Evolutionary conservation across 202 grass and related monocot genomes (phyloP).

Genomic region (Cymbopogon flexuosus): DNA sequence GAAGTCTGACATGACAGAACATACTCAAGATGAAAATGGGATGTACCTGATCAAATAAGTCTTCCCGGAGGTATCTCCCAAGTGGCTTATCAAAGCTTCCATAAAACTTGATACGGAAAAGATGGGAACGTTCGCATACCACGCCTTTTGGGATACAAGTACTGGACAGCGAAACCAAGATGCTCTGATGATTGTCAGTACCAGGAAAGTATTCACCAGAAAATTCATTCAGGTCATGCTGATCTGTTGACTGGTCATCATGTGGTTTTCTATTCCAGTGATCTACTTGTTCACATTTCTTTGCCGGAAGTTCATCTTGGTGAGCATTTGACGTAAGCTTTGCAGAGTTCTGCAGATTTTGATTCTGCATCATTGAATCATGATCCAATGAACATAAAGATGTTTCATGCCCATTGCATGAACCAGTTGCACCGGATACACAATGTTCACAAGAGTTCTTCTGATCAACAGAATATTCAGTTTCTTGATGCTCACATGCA

Average conservation of each 20-base stretch:
- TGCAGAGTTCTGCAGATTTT: slow-evolving; percentile 26
- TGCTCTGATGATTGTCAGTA: slow-evolving; percentile 82
- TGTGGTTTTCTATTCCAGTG: slow-evolving; percentile 21
- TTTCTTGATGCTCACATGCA: slow-evolving; percentile 32
- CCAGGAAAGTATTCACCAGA: slow-evolving; percentile 58
- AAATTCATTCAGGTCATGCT: slow-evolving; percentile 38
- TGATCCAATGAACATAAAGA: slow-evolving; percentile 19
- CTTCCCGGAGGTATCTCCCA: slow-evolving; percentile 85
- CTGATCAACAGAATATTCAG: slow-evolving; percentile 26
- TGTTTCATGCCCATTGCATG: slow-evolving; percentile 28
- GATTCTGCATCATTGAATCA: slow-evolving; percentile 16
- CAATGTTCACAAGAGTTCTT: slow-evolving; percentile 21
- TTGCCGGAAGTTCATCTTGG: slow-evolving; percentile 26
- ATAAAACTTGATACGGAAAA: slow-evolving; percentile 96
- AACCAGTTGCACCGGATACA: slow-evolving; percentile 25
- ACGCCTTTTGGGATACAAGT: slow-evolving; percentile 66
- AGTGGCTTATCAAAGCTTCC: slow-evolving; percentile 97
- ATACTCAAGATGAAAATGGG: not conserved
- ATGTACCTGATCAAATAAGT: slow-evolving; percentile 85
- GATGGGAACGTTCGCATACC: slow-evolving; percentile 70
- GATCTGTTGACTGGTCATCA: slow-evolving; percentile 30
- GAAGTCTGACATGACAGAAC: slow-evolving; percentile 4
- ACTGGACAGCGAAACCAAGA: slow-evolving; percentile 85
- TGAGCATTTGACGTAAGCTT: slow-evolving; percentile 20
- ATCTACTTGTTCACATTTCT: slow-evolving; percentile 36